These are phyloP conservation scores for Rhizopogon rudus DNA, from an alignment of 768 basidiomycete species.

Conservation along the genomic window DNA sequence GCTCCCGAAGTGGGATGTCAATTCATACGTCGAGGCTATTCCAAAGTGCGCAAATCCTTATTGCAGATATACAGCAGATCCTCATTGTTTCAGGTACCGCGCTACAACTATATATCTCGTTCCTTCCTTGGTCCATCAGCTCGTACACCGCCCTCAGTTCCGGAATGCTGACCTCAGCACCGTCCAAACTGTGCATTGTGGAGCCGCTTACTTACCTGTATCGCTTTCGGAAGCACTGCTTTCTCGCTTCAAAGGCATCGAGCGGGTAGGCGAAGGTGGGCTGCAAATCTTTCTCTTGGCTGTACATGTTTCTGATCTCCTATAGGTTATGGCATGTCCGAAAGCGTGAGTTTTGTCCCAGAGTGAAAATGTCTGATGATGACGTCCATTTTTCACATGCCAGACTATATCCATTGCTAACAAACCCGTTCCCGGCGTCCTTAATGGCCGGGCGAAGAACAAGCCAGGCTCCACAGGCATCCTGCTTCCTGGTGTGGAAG, in stretches of 20 bases:
- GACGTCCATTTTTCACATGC: background rate
- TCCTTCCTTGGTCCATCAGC: slow-evolving; percentile 62
- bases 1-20: slow-evolving; percentile 56
- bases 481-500: slow-evolving; percentile 60
- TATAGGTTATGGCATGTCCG: slow-evolving; percentile 70
- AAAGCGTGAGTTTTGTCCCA: slow-evolving; percentile 40
- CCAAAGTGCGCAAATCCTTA: slow-evolving; percentile 43
- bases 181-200: slow-evolving; percentile 38
- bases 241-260: slow-evolving; percentile 29
- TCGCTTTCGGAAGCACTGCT: slow-evolving; percentile 42
- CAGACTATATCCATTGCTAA: slow-evolving; percentile 53
- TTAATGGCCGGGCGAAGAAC: slow-evolving; percentile 37
- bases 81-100: slow-evolving; percentile 39
- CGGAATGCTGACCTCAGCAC: slow-evolving; percentile 48
- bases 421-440: slow-evolving; percentile 39
- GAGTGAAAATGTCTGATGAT: background rate
- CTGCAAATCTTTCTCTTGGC: background rate
- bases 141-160: slow-evolving; percentile 49
- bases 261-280: slow-evolving; percentile 43
- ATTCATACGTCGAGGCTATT: slow-evolving; percentile 46
- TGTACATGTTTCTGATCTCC: slow-evolving; percentile 2
- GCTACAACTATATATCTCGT: slow-evolving; percentile 47
- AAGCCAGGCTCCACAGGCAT: slow-evolving; percentile 49
- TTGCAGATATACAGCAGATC: background rate
- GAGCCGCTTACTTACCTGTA: slow-evolving; percentile 66